These are phyloP conservation scores for Pseudogymnoascus sp. DNA, from an alignment of 2,329 filamentous ascomycete species.

Conservation along the genomic window DNA sequence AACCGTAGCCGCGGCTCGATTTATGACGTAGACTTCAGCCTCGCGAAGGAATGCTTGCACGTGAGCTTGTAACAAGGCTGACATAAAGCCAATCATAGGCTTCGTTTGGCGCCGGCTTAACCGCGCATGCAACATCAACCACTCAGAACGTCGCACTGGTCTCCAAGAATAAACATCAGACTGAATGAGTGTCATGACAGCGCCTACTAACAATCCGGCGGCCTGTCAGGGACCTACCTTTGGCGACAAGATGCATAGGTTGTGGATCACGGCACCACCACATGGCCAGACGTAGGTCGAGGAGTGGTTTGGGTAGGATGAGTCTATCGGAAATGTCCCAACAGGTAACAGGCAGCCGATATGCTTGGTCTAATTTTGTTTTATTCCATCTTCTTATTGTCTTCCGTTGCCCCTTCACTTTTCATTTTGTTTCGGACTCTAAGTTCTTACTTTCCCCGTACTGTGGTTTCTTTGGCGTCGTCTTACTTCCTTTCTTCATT, in stretches of 20 bases:
- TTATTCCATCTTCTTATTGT: conserved; percentile 3
- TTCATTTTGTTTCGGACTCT: not conserved
- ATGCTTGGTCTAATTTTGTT: conserved; percentile 1
- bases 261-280: not conserved
- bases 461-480: not conserved
- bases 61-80: not conserved
- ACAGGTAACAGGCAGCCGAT: not conserved
- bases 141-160: not conserved
- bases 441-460: not conserved
- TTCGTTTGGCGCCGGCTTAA: not conserved
- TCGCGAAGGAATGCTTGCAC: not conserved
- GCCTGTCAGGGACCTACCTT: not conserved
- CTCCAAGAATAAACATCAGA: conserved; percentile 4
- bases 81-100: not conserved
- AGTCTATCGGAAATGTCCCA: not conserved
- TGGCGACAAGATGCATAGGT: not conserved
- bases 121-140: not conserved
- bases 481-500: conserved; percentile 1
- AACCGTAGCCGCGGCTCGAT: not conserved
- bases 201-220: not conserved
- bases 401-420: not conserved
- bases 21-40: not conserved
- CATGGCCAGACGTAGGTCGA: not conserved
- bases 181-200: conserved; percentile 1
- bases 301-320: not conserved